Conservation (phyloP, 768 basidiomycete species). For the Hydnomerulius pinastri region DNA sequence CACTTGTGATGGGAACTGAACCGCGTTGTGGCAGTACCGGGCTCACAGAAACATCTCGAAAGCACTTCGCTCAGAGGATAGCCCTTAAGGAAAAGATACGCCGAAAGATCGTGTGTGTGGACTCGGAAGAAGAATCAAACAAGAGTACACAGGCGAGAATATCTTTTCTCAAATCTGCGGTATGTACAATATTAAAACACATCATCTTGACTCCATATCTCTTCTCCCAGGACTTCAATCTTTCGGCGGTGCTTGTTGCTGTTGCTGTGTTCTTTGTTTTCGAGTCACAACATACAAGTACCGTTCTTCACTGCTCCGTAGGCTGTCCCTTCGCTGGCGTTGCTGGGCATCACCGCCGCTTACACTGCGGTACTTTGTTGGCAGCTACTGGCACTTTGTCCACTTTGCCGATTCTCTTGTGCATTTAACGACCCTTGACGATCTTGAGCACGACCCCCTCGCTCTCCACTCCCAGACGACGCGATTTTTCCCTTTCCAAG, state of each 20-base stretch:
- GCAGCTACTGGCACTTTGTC: constrained; percentile 3
- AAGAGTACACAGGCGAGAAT: constrained; percentile 30
- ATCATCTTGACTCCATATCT: constrained; percentile 11
- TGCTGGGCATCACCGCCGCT: constrained; percentile 8
- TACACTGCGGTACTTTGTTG: constrained; percentile 1
- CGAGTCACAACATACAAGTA: background rate
- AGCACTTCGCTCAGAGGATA: constrained; percentile 27
- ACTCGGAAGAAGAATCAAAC: constrained; percentile 27
- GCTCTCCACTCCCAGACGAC: background rate
- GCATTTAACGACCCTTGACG: constrained; percentile 33
- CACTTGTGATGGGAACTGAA: constrained; percentile 15
- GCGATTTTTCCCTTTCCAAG: constrained; percentile 1
- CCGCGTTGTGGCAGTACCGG: constrained; percentile 24
- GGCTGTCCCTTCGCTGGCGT: constrained; percentile 11
- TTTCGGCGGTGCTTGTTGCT: constrained; percentile 22
- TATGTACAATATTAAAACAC: constrained; percentile 22
- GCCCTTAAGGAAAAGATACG: constrained; percentile 32
- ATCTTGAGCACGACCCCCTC: constrained; percentile 16
- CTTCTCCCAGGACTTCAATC: constrained; percentile 8
- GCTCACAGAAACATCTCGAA: constrained; percentile 12
- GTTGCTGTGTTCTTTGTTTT: constrained; percentile 1
- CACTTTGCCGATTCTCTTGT: constrained; percentile 1
- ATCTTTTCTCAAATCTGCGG: constrained; percentile 10
- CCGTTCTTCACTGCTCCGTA: constrained; percentile 8
- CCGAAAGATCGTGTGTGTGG: constrained; percentile 26